Conservation (phyloP, 169 alveolate genomes). For the Plasmodium berghei region DNA sequence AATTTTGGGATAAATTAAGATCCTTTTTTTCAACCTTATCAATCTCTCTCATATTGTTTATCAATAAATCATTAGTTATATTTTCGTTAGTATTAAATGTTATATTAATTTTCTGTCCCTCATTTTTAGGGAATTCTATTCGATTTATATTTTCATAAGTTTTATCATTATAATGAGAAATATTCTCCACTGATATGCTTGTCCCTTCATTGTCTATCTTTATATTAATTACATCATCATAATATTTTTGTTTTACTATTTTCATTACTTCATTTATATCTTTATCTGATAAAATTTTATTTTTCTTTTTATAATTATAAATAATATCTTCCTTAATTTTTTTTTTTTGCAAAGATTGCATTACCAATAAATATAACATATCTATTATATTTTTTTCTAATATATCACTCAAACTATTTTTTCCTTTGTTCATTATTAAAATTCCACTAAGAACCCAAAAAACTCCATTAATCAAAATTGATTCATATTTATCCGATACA, state of each 20-base stretch:
- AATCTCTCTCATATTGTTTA: neutral
- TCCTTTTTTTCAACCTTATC: conserved; percentile 4
- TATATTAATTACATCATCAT: neutral
- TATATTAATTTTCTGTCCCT: neutral
- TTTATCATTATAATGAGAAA: neutral
- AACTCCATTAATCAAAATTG: conserved; percentile 44
- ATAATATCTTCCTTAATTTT: conserved; percentile 44
- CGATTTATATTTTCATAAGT: neutral
- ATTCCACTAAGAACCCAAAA: conserved; percentile 70
- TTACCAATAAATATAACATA: conserved; percentile 26
- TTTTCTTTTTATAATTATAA: conserved; percentile 50
- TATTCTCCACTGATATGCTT: neutral
- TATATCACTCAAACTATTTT: conserved; percentile 21
- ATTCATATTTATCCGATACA: conserved; percentile 42
- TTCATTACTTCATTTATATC: conserved; percentile 35
- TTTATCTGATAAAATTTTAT: conserved; percentile 24
- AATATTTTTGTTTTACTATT: neutral
- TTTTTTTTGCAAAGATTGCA: conserved; percentile 53
- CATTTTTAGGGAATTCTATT: neutral
- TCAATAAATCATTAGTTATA: neutral
- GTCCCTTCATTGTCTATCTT: neutral
- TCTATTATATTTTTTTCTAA: conserved; percentile 41
- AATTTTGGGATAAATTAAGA: neutral
- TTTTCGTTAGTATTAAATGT: neutral
- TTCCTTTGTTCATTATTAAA: conserved; percentile 22